Base-by-base conservation (phyloP, 148 eudicot genomes). In the Hydrangea macrophylla region DNA sequence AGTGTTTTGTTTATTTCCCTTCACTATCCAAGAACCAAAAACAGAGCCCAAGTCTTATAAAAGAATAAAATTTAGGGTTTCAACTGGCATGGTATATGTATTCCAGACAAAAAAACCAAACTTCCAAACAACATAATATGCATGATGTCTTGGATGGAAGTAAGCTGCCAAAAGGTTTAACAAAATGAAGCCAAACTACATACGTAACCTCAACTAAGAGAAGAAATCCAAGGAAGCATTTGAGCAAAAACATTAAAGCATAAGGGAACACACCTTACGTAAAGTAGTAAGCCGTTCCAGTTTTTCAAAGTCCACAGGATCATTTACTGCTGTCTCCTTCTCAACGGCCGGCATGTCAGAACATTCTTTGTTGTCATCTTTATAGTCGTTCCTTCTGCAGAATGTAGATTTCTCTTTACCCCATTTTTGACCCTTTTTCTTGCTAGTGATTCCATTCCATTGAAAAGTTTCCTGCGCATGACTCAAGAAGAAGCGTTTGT, bases 361-460 rank as follows among this genome's bases (percentile, higher is more conserved):
- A 69, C 37, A 56, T 65, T 69, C 80, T 62, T 75, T n/a, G 44
- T 73, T 78, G 45, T 45, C 48, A 57, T 64, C 62, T 65, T 60
- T 65, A 68, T 53, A 42, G 32, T 81, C 83, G 71, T 79, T 81
- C 79, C 82, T 77, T 55, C 76, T 44, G 28, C 77, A 60, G 55
- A 54, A 65, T 65, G 82, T 51, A 48, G 68, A 74, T 31, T 71
- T 78, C 60, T 87, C 89, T 60, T 9, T 80, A 58, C 91, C 89
- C 96, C 87, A 79, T 62, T 80, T 79, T 75, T 89, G 91, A 59
- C 87, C 85, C 70, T 79, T 81, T 53, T 69, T 81, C 76, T 89
- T 89, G 76, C 77, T 81, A 24, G 77, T 86, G 67, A 78, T 79
- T 73, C 89, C 91, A 55, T 82, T 82, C 86, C 89, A 85, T 27